Evolutionary conservation across 352 stramenopile genomes (phyloP), one percentile per base, ranked within the genome.

Genomic region (Phytophthora constricta): DNA sequence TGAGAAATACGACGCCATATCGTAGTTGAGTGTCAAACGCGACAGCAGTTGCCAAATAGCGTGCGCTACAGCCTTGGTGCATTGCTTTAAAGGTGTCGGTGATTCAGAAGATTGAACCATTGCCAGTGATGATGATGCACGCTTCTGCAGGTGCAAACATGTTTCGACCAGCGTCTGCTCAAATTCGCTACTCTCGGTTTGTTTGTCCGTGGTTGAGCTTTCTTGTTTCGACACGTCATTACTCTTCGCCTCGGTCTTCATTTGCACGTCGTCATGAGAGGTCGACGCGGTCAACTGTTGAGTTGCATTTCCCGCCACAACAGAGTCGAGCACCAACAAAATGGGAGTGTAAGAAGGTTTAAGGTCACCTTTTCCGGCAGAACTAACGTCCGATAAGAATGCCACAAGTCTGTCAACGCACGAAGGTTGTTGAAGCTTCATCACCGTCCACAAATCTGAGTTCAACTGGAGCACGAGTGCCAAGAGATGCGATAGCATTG

Each of bases 1-100:
- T 20, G 74, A 83, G 23, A 96, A 89, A 10, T 70, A 79, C 31
- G 63, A 90, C 4, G 86, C 86, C n/a, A 93, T 17, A 3, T 92
- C 74, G 59, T 93, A 93, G 22, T 91, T 77, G 23, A 90, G 58
- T 22, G 86, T 93, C 58, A 96, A 66, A 9, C 69, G 84, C 17
- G 74, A 74, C 11, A 93, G 53, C 25, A 96, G 41, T 53, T 96
- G 89, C 81, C 87, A 86, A 56, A 91, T 74, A 25, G 89, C 82
- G 37, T 96, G 89, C 1, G 81, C 79, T 28, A 75, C 62, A 31
- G 71, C 71, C 34, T 72, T 70, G 22, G 69, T 60, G 46, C 41
- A n/a, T 52, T 26, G 17, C n/a, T 47, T 20, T 17, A 23, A 22
- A 47, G 16, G 4, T 47, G 31, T 27, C 2, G 22, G 22, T 9